Evolutionary conservation across 1,284 basidiomycete genomes (phyloP), one percentile per base, ranked within the genome.

Genomic region (Phenoliferia sp.): DNA sequence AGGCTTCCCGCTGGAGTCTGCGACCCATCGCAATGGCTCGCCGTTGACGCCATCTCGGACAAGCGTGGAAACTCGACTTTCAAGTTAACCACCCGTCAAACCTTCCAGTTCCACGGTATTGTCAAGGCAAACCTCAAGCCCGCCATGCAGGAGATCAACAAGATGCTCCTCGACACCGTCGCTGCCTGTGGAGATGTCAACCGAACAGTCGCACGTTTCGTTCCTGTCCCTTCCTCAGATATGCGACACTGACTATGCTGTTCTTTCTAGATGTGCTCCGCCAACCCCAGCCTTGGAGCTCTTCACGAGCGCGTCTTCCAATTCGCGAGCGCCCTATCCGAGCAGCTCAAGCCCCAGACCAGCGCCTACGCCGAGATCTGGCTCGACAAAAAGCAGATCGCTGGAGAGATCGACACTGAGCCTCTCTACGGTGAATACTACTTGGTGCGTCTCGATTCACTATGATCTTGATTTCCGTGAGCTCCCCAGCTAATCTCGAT

Each of bases 91-190:
- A 99, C 96, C 33, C 85, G 95, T 70, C 88, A 94, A 81, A 99
- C 96, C n/a, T 98, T 98, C 88, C 95, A 99, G 82, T 99, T 97
- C 85, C 95, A 99, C 81, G 95, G 95, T 70, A 89, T 99, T 74
- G 90, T 99, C 83, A 99, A 99, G 85, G 85, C 86, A 73, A 92
- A 99, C 80, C 81, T 99, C 79, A 99, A 99, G 83, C 87, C 90
- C 52, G 90, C 94, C 28, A 98, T 99, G 78, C 93, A 96, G 81
- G 92, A 89, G 66, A 98, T 99, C 80, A 99, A 99, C 82, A 85
- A 88, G 68, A 88, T 85, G 35, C 79, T 97, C 75, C 84, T 99
- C 69, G 96, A 99, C 81, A 99, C 96, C 5, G 87, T 99, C 69
- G 95, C 95, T 59, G 95, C 96, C 33, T 99, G 96, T 76, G 96